phyloP scores from a whole-genome alignment of 352 stramenopile species.

The Plasmopara halstedii region DNA sequence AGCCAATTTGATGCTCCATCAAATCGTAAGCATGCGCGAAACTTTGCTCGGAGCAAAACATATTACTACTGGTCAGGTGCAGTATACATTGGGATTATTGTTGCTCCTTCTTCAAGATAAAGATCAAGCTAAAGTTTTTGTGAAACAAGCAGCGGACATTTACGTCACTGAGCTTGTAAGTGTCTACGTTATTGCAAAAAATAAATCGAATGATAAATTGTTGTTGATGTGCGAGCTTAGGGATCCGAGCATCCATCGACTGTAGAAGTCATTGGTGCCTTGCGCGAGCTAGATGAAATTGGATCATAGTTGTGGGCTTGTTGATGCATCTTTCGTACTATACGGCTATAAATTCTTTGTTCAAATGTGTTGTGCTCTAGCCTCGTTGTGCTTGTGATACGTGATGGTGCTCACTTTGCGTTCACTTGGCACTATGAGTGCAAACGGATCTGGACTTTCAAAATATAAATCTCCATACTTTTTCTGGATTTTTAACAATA shows the following conservation, averaged over 20 bases:
- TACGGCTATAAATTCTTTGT: conserved; percentile 1
- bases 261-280: conserved; percentile 41
- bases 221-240: conserved; percentile 9
- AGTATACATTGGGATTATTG: conserved; percentile 54
- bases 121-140: conserved; percentile 37
- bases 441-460: conserved; percentile 58
- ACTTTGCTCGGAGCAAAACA: conserved; percentile 37
- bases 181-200: conserved; percentile 1
- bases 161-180: conserved; percentile 50
- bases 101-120: conserved; percentile 47
- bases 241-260: conserved; percentile 52
- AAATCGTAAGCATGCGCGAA: conserved; percentile 34
- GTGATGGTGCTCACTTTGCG: conserved; percentile 61
- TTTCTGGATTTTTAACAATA: conserved; percentile 15
- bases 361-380: neutral
- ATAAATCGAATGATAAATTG: neutral
- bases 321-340: neutral
- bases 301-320: conserved; percentile 19
- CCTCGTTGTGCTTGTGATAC: conserved; percentile 26
- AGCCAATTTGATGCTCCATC: conserved; percentile 47
- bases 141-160: conserved; percentile 44
- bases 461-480: conserved; percentile 64
- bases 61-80: conserved; percentile 48
- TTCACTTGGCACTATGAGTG: conserved; percentile 42
- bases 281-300: conserved; percentile 43